These are phyloP conservation scores for Metarhizium robertsii DNA, from an alignment of 2,329 filamentous ascomycete genomes.

Conservation along the genomic window DNA sequence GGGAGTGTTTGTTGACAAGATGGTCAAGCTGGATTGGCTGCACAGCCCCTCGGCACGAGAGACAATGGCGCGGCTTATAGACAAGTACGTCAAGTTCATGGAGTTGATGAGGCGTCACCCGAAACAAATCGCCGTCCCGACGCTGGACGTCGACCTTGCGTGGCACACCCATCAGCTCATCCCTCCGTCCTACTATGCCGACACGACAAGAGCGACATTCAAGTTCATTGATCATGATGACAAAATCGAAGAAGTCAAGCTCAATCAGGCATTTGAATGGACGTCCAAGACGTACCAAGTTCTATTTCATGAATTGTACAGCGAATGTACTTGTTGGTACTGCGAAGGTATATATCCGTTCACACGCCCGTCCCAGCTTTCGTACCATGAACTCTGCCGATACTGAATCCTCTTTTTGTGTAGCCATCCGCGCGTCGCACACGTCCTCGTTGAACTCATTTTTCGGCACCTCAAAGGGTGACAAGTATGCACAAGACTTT, in stretches of 20 bases:
- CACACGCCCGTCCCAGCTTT: too few relatives aligned
- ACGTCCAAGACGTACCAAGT: too few relatives aligned
- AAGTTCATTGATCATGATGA: too few relatives aligned
- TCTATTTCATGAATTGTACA: too few relatives aligned
- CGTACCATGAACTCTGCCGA: too few relatives aligned
- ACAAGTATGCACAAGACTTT: constrained; percentile 28
- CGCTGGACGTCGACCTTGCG: constrained; percentile 59
- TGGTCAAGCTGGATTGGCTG: constrained; percentile 69
- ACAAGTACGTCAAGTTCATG: constrained; percentile 58
- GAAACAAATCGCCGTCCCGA: constrained; percentile 50
- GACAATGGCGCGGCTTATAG: constrained; percentile 56
- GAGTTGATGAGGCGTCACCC: constrained; percentile 43
- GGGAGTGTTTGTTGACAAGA: constrained; percentile 60
- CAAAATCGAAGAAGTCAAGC: too few relatives aligned
- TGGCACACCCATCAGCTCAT: constrained; percentile 55
- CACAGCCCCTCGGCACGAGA: constrained; percentile 55
- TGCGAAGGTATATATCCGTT: too few relatives aligned
- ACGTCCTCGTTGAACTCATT: too few relatives aligned
- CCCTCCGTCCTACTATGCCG: constrained; percentile 52
- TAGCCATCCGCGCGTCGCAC: too few relatives aligned
- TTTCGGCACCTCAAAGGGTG: constrained; percentile 4
- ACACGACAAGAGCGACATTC: constrained; percentile 29
- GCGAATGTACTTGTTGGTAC: too few relatives aligned
- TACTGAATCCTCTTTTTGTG: too few relatives aligned
- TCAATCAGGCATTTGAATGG: too few relatives aligned